Conservation (phyloP, 331 rosid genomes). For the Erythrophleum ivorense region DNA sequence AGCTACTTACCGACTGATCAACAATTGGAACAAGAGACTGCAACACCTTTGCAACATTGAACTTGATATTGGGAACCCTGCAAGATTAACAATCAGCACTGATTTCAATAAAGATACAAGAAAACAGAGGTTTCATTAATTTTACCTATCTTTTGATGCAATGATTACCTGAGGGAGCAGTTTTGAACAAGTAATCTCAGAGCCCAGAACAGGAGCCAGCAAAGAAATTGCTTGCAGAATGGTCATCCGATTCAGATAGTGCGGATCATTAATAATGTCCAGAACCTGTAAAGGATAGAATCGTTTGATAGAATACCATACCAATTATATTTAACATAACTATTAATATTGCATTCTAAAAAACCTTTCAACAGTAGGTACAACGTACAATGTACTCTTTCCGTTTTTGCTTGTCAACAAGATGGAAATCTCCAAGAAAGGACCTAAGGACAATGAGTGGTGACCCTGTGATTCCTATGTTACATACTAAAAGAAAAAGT, state of each 20-base stretch:
- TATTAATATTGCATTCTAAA: neutral
- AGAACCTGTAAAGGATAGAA: conserved; percentile 59
- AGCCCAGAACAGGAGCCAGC: conserved; percentile 77
- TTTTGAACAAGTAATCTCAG: conserved; percentile 74
- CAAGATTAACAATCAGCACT: conserved; percentile 47
- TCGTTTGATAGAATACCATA: conserved; percentile 19
- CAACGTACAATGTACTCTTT: neutral
- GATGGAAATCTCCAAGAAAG: too few relatives aligned
- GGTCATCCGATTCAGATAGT: conserved; percentile 83
- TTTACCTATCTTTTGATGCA: conserved; percentile 83
- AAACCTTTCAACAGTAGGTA: neutral
- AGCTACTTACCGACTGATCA: conserved; percentile 73
- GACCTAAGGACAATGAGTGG: too few relatives aligned
- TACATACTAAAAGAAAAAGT: too few relatives aligned
- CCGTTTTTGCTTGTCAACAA: too few relatives aligned
- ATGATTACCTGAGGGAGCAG: conserved; percentile 75
- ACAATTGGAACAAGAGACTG: conserved; percentile 81
- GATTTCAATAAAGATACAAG: conserved; percentile 34
- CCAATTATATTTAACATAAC: neutral
- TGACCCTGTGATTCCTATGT: too few relatives aligned
- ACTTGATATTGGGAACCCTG: conserved; percentile 92
- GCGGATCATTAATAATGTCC: conserved; percentile 78
- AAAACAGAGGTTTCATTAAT: conserved; percentile 21
- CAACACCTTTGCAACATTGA: conserved; percentile 89
- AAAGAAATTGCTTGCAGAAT: conserved; percentile 82